phyloP scores from a whole-genome alignment of 768 basidiomycete genomes.

The Lactarius sanguifluus region DNA sequence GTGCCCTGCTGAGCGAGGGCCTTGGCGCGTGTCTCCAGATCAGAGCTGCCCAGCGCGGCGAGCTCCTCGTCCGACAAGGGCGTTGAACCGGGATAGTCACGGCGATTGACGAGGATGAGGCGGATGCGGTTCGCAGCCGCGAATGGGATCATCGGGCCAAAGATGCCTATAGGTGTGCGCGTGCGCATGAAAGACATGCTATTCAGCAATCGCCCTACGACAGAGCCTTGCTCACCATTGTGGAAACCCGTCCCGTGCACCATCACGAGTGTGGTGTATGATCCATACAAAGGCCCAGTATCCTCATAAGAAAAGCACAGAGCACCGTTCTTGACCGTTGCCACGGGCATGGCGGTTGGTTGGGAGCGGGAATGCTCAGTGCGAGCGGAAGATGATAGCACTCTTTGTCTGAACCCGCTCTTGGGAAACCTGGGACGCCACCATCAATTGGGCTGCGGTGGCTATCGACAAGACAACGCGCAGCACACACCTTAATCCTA shows the following conservation, averaged over 20 bases:
- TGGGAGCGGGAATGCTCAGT: background rate
- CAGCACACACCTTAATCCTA: background rate
- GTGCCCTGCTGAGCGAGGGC: constrained; percentile 22
- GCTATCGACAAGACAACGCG: constrained; percentile 2
- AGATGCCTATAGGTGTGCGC: constrained; percentile 26
- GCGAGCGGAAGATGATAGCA: background rate
- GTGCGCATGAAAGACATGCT: background rate
- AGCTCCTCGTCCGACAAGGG: constrained; percentile 30
- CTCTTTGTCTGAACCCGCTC: background rate
- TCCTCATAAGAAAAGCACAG: constrained; percentile 26
- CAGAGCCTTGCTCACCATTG: constrained; percentile 13
- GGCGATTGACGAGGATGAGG: constrained; percentile 31
- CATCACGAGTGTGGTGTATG: constrained; percentile 28
- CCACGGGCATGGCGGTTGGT: constrained; percentile 21
- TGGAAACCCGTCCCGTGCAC: constrained; percentile 29
- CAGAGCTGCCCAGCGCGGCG: constrained; percentile 22
- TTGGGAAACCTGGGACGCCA: background rate
- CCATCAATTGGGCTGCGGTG: background rate
- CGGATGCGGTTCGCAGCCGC: constrained; percentile 29
- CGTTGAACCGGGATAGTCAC: constrained; percentile 33
- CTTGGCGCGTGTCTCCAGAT: constrained; percentile 19
- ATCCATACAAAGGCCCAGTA: constrained; percentile 17
- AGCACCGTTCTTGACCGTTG: constrained; percentile 12
- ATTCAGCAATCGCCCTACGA: background rate
- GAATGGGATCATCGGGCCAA: constrained; percentile 29